phyloP scores from a whole-genome alignment of 2,329 filamentous ascomycete genomes.

The Monosporascus sp. region DNA sequence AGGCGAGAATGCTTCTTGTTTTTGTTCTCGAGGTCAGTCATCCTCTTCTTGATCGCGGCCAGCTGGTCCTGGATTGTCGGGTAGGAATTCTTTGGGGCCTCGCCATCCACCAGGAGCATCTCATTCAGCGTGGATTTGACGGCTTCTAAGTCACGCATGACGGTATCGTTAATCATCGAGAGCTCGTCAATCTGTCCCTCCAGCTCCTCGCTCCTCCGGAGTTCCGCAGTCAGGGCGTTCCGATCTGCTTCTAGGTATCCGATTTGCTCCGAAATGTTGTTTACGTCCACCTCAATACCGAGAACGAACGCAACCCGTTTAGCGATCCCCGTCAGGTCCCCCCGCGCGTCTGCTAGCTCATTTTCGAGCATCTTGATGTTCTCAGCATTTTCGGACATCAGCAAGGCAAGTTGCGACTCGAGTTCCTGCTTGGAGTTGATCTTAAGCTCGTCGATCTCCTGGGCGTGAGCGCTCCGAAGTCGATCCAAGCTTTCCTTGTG shows the following conservation, averaged over 20 bases:
- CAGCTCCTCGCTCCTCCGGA: conserved; percentile 53
- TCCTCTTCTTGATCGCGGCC: conserved; percentile 60
- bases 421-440: conserved; percentile 47
- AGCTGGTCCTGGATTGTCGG: conserved; percentile 51
- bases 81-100: conserved; percentile 37
- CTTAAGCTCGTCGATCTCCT: conserved; percentile 45
- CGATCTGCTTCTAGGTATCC: conserved; percentile 52
- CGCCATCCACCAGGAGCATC: conserved; percentile 47
- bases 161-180: conserved; percentile 51
- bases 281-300: conserved; percentile 60
- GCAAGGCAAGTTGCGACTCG: conserved; percentile 51
- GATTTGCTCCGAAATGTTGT: conserved; percentile 61
- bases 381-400: conserved; percentile 58
- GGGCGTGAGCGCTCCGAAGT: conserved; percentile 45
- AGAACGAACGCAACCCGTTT: conserved; percentile 57
- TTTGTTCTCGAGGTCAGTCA: conserved; percentile 55
- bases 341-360: conserved; percentile 60
- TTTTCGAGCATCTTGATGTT: conserved; percentile 51
- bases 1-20: conserved; percentile 90
- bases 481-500: conserved; percentile 48
- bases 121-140: conserved; percentile 51
- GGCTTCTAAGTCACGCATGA: conserved; percentile 58
- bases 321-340: conserved; percentile 60
- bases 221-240: conserved; percentile 53
- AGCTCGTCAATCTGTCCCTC: conserved; percentile 51